Evolutionary conservation across 768 basidiomycete species (phyloP).

Genomic region (Leccinum boreale): DNA sequence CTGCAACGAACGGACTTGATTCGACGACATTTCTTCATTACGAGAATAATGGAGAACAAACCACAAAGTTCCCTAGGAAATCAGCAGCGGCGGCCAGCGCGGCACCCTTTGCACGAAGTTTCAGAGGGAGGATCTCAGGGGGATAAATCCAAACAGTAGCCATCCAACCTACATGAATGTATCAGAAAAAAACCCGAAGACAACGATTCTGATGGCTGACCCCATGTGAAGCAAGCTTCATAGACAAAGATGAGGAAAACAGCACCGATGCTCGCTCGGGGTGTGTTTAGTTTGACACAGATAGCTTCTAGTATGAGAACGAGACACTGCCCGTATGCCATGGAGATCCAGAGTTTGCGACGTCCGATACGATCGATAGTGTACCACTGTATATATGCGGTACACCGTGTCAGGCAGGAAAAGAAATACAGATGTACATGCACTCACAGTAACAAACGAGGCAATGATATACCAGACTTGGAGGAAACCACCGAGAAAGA

Average conservation of each 20-base stretch:
- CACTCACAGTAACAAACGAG: constrained; percentile 6
- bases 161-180: constrained; percentile 2
- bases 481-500: constrained; percentile 6
- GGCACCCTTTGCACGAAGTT: constrained; percentile 5
- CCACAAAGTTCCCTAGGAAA: constrained; percentile 8
- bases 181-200: not conserved
- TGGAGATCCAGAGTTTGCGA: constrained; percentile 9
- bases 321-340: constrained; percentile 8
- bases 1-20: not conserved
- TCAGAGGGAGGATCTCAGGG: constrained; percentile 8
- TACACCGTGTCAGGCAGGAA: not conserved
- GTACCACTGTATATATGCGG: constrained; percentile 1
- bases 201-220: not conserved
- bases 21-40: not conserved
- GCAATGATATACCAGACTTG: constrained; percentile 9
- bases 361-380: constrained; percentile 7
- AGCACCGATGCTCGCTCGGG: constrained; percentile 1
- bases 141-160: constrained; percentile 9
- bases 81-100: constrained; percentile 3
- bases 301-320: constrained; percentile 7
- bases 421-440: not conserved
- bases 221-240: constrained; percentile 9
- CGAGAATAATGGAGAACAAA: not conserved
- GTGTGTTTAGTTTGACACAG: constrained; percentile 5
- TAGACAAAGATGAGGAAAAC: constrained; percentile 10